Evolutionary conservation across 2,329 filamentous ascomycete species (phyloP), one percentile per base, ranked within the genome.

Genomic region (Pseudogymnoascus sp.): DNA sequence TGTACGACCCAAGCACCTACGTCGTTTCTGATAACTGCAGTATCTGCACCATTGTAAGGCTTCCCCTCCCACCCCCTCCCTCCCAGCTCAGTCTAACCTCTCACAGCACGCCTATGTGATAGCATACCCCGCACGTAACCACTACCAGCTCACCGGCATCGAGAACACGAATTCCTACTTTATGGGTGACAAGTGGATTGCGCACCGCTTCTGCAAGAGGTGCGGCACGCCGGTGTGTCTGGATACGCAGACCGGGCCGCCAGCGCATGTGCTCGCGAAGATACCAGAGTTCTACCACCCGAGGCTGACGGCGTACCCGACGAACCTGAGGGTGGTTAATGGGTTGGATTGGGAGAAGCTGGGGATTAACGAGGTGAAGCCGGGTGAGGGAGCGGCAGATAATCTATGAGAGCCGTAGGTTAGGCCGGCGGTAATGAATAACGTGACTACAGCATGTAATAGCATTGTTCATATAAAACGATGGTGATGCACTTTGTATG

Each of bases 21-120:
- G 32, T 58, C 7, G 57, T 58, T 32, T 35, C 35, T 11, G 57
- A 58, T 11, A 38, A 58, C 32, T 58, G 57, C 57, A 58, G 57
- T 7, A 58, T 58, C 6, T 58, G 57, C 57, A 16, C 20, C 20
- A 8, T 54, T 8, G 47, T 54, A 32, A 32, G 47, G 9, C 4
- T 9, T 4, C 37, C 37, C 16, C n/a, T 16, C 11, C 39, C 47
- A 6, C 28, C 11, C 7, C n/a, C 14, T 37, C 12, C 9, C n/a
- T 4, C 16, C 7, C 16, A 28, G n/a, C 25, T 2, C 8, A 18
- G 4, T 5, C 47, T 54, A 18, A 54, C 28, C 1, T 1, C 5
- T 9, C 9, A 1, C 32, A 39, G 34, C 32, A 58, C 11, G 57
- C 57, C 22, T 38, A 58, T 11, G n/a, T 58, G 32, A 25, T 58